phyloP scores from a whole-genome alignment of 1,284 basidiomycete species.

The Malassezia brasiliensis region DNA sequence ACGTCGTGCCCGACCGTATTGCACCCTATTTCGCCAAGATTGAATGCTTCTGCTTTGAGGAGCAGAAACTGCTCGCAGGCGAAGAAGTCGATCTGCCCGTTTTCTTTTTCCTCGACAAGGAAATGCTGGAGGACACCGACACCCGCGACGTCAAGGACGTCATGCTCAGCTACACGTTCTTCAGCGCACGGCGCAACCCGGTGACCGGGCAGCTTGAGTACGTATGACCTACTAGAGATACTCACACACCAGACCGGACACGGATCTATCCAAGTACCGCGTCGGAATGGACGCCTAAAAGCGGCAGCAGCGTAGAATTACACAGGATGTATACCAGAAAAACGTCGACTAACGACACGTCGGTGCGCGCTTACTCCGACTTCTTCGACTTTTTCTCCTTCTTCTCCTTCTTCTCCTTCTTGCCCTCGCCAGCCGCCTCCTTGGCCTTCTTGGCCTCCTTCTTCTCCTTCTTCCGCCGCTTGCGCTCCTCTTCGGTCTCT shows the following conservation, averaged over 20 bases:
- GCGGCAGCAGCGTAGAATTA: slow-evolving; percentile 12
- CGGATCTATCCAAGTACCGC: slow-evolving; percentile 32
- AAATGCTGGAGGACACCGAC: slow-evolving; percentile 80
- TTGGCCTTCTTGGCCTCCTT: slow-evolving; percentile 46
- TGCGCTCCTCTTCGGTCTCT: slow-evolving; percentile 44
- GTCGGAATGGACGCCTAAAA: slow-evolving; percentile 19
- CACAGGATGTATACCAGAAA: slow-evolving; percentile 6
- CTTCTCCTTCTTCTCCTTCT: slow-evolving; percentile 38
- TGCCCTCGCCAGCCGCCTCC: slow-evolving; percentile 27
- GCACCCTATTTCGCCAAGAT: slow-evolving; percentile 99
- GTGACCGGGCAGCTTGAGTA: slow-evolving; percentile 43
- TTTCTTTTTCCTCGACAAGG: slow-evolving; percentile 96
- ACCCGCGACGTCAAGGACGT: slow-evolving; percentile 80
- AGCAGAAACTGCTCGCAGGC: slow-evolving; percentile 84
- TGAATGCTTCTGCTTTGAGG: slow-evolving; percentile 99
- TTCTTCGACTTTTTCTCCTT: slow-evolving; percentile 29
- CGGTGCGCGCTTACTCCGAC: slow-evolving; percentile 6
- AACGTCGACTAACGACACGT: background rate
- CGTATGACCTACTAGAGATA: slow-evolving; percentile 2
- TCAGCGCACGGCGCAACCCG: slow-evolving; percentile 56
- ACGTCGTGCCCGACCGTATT: slow-evolving; percentile 85
- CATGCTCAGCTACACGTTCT: slow-evolving; percentile 93
- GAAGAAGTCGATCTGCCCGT: slow-evolving; percentile 98
- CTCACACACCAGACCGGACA: slow-evolving; percentile 29
- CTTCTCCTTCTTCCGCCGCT: slow-evolving; percentile 47